phyloP scores from a whole-genome alignment of 192 early-diverging fungal species.

The Coemansia sp. region DNA sequence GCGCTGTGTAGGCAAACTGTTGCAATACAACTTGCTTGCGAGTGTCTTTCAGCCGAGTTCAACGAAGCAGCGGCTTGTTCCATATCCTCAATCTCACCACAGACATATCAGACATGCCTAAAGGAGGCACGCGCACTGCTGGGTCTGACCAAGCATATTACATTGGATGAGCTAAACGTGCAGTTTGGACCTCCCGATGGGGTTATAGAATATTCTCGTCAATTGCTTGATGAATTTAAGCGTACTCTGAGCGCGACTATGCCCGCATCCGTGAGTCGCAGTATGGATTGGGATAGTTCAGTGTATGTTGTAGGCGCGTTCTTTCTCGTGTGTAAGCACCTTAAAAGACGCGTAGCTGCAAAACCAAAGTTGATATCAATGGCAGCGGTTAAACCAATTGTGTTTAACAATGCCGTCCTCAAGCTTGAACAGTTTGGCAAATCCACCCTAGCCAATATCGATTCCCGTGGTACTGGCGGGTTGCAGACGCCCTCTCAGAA shows the following conservation, averaged over 20 bases:
- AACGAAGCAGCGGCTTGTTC: constrained; percentile 45
- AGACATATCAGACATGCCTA: constrained; percentile 24
- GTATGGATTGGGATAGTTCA: constrained; percentile 43
- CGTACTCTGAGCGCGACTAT: constrained; percentile 25
- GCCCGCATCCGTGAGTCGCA: constrained; percentile 24
- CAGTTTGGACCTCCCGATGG: constrained; percentile 37
- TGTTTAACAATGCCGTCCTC: constrained; percentile 24
- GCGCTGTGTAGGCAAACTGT: constrained; percentile 29
- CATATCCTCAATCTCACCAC: constrained; percentile 30
- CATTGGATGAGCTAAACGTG: constrained; percentile 47
- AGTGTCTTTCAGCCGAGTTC: constrained; percentile 36
- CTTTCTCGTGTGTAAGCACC: constrained; percentile 35
- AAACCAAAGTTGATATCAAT: constrained; percentile 28
- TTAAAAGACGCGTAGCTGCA: constrained; percentile 41
- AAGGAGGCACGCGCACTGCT: constrained; percentile 37
- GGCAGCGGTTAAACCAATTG: constrained; percentile 18
- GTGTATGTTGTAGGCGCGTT: constrained; percentile 43
- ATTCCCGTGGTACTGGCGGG: constrained; percentile 2
- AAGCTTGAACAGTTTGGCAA: constrained; percentile 40
- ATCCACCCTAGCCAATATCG: constrained; percentile 15
- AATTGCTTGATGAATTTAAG: constrained; percentile 36
- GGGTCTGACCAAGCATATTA: constrained; percentile 41
- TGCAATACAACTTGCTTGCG: constrained; percentile 51
- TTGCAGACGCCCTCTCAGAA: constrained; percentile 29
- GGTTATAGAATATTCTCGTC: constrained; percentile 28